Percentiles rank a stretch among this genome's conserved stretches.
These are phyloP conservation scores for Sugiyamaella boreocaroliniensis DNA, from an alignment of 805 yeast genomes.

Conservation along the genomic window DNA sequence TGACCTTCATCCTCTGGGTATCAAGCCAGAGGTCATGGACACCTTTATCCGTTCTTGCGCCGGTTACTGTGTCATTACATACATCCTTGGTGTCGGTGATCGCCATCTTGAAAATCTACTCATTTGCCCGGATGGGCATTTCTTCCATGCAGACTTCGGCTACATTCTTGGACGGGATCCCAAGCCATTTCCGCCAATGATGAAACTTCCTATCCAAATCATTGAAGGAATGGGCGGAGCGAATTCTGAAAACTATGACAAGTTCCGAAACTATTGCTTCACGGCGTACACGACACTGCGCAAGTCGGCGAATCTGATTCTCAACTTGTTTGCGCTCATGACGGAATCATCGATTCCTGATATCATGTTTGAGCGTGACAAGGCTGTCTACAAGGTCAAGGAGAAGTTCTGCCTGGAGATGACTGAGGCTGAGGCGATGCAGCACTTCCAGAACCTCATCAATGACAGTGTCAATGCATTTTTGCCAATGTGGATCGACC, in stretches of 20 bases:
- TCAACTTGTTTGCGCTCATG: conserved; percentile 90
- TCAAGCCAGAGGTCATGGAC: conserved; percentile 71
- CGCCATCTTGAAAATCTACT: conserved; percentile 88
- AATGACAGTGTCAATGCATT: conserved; percentile 92
- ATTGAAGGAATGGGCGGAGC: conserved; percentile 98
- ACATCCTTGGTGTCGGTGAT: conserved; percentile 93
- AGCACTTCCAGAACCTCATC: conserved; percentile 88
- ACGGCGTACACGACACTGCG: conserved; percentile 87
- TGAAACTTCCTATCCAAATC: conserved; percentile 94
- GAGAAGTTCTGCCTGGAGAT: conserved; percentile 90
- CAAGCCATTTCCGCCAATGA: conserved; percentile 96
- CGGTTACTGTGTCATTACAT: conserved; percentile 95
- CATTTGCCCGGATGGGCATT: conserved; percentile 74
- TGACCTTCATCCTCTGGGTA: conserved; percentile 29
- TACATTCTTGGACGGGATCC: conserved; percentile 96
- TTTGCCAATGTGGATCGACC: conserved; percentile 89
- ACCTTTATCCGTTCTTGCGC: conserved; percentile 93
- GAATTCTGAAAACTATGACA: conserved; percentile 72
- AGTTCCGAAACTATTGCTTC: conserved; percentile 88
- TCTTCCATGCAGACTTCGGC: conserved; percentile 98
- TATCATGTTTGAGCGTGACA: conserved; percentile 71
- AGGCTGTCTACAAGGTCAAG: conserved; percentile 83
- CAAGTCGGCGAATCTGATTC: conserved; percentile 79
- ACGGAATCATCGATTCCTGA: conserved; percentile 83
- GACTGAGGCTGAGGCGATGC: conserved; percentile 92